A percentile compares a stretch with the other conserved stretches of the same genome.
phyloP scores from a whole-genome alignment of 805 yeast genomes.

The Isabelozyma gotoi region DNA sequence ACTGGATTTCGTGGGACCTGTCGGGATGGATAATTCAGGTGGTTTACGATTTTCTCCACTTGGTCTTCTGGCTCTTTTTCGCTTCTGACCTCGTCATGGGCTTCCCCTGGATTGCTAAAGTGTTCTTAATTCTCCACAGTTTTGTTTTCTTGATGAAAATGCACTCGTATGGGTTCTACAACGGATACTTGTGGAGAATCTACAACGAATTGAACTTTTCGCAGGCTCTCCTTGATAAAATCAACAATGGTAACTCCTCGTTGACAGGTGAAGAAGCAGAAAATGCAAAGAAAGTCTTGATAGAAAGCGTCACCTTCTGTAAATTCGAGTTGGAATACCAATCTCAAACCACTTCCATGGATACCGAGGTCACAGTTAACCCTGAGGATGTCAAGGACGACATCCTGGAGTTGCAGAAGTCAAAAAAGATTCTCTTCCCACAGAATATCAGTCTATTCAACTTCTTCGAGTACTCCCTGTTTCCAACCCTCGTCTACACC shows the following conservation, averaged over 20 bases:
- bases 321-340: slow-evolving; percentile 67
- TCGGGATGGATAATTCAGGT: slow-evolving; percentile 66
- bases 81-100: slow-evolving; percentile 47
- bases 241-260: slow-evolving; percentile 20
- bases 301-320: slow-evolving; percentile 64
- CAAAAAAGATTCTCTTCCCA: slow-evolving; percentile 55
- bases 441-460: slow-evolving; percentile 60
- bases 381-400: slow-evolving; percentile 5
- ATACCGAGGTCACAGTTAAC: slow-evolving; percentile 9
- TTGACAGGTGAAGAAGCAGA: slow-evolving; percentile 15
- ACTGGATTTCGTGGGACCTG: slow-evolving; percentile 56
- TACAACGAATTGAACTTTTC: slow-evolving; percentile 54
- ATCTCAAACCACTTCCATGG: slow-evolving; percentile 28
- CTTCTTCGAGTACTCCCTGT: slow-evolving; percentile 80
- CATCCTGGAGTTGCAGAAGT: slow-evolving; percentile 7
- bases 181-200: slow-evolving; percentile 82
- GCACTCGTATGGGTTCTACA: slow-evolving; percentile 90
- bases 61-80: slow-evolving; percentile 53
- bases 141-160: slow-evolving; percentile 89
- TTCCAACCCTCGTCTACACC: slow-evolving; percentile 85
- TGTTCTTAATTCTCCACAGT: slow-evolving; percentile 80
- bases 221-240: slow-evolving; percentile 39
- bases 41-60: slow-evolving; percentile 51
- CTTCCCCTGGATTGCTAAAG: slow-evolving; percentile 89
- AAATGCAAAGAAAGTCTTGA: slow-evolving; percentile 23